A percentile compares a stretch with the other conserved stretches of the same genome.
Evolutionary conservation across 352 stramenopile species (phyloP).

Genomic region (Phytophthora tubulina): DNA sequence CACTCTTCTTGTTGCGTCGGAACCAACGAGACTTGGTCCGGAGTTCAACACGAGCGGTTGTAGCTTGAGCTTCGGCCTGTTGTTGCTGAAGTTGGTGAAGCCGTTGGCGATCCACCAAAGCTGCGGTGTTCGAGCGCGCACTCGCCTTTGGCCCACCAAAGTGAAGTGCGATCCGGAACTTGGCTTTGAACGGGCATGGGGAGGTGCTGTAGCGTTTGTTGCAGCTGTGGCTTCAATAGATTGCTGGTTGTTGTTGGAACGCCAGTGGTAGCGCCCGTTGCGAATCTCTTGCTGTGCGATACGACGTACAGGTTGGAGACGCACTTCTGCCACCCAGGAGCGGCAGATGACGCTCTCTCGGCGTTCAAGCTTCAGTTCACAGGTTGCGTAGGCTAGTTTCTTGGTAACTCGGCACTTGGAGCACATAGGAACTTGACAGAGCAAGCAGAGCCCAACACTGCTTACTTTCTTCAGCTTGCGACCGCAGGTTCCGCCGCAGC

Average conservation of each 20-base stretch:
- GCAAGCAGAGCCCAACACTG: slow-evolving; percentile 40
- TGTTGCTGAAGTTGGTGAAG: slow-evolving; percentile 30
- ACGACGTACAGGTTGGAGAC: slow-evolving; percentile 30
- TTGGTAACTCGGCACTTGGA: slow-evolving; percentile 49
- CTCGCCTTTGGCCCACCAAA: slow-evolving; percentile 8
- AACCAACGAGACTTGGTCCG: slow-evolving; percentile 37
- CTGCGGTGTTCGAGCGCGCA: background rate
- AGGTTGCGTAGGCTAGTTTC: slow-evolving; percentile 47
- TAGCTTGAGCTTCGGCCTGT: slow-evolving; percentile 1
- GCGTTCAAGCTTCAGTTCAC: slow-evolving; percentile 40
- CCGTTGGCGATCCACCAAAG: slow-evolving; percentile 2
- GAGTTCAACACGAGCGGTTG: background rate
- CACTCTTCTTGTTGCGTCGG: slow-evolving; percentile 36
- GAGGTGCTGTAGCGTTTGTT: background rate
- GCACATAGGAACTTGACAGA: slow-evolving; percentile 52
- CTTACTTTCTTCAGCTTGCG: slow-evolving; percentile 46
- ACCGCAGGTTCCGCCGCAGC: slow-evolving; percentile 41
- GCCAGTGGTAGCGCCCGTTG: slow-evolving; percentile 27
- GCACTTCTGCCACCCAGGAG: slow-evolving; percentile 42
- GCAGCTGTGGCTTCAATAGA: background rate
- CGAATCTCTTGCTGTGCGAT: slow-evolving; percentile 46
- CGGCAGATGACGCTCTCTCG: slow-evolving; percentile 47
- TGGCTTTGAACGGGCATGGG: slow-evolving; percentile 1
- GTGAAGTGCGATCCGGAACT: slow-evolving; percentile 9
- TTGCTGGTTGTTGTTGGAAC: background rate